Percentiles rank a stretch among this genome's conserved stretches.
phyloP scores from a whole-genome alignment of 768 basidiomycete species.

The Amanita pseudoporphyria region DNA sequence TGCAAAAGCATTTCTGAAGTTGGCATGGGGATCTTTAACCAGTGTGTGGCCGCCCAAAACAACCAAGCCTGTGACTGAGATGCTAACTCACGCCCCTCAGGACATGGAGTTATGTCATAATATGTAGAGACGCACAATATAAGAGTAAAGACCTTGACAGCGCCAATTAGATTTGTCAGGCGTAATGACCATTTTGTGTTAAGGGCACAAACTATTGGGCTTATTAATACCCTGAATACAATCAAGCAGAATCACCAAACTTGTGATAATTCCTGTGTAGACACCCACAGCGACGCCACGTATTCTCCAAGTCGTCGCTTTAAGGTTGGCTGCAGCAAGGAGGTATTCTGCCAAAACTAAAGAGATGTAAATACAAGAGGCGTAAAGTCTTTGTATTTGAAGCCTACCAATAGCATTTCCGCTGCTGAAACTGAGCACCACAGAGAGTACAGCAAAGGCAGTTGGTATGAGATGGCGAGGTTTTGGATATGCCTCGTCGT shows the following conservation, averaged over 20 bases:
- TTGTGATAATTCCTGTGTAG: slow-evolving; percentile 21
- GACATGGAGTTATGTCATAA: not conserved
- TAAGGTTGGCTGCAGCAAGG: slow-evolving; percentile 22
- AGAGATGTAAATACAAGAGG: not conserved
- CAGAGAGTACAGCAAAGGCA: slow-evolving; percentile 32
- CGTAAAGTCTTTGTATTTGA: not conserved
- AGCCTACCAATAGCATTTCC: slow-evolving; percentile 28
- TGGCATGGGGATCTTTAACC: slow-evolving; percentile 45
- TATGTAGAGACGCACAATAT: slow-evolving; percentile 16
- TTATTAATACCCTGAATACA: not conserved
- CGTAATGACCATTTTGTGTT: slow-evolving; percentile 31
- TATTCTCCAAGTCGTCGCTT: slow-evolving; percentile 22
- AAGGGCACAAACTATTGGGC: slow-evolving; percentile 19
- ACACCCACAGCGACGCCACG: slow-evolving; percentile 26
- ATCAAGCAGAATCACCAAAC: slow-evolving; percentile 11
- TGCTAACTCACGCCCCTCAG: slow-evolving; percentile 12
- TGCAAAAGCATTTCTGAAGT: slow-evolving; percentile 48
- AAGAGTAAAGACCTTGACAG: slow-evolving; percentile 23
- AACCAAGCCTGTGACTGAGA: slow-evolving; percentile 49
- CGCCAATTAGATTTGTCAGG: slow-evolving; percentile 23
- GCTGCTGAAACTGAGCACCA: slow-evolving; percentile 26
- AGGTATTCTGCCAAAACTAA: slow-evolving; percentile 26
- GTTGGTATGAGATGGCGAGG: slow-evolving; percentile 34
- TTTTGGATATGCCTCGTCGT: slow-evolving; percentile 28
- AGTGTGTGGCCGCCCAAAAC: slow-evolving; percentile 50